These are phyloP conservation scores for Piloderma croceum DNA, from an alignment of 768 basidiomycete genomes.

Conservation along the genomic window DNA sequence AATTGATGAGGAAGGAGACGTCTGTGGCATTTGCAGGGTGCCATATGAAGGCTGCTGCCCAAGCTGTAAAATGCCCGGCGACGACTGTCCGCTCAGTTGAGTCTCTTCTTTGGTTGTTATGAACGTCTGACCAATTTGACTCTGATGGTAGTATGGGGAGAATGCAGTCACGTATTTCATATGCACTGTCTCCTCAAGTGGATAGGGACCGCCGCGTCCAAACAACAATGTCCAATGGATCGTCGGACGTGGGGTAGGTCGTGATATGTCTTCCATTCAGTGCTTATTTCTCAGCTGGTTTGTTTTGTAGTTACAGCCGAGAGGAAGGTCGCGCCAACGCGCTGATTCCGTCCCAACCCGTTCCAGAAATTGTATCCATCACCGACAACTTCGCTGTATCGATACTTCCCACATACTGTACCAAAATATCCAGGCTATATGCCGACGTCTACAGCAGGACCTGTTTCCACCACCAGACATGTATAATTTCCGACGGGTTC, in stretches of 20 bases:
- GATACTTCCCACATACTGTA: too few relatives aligned
- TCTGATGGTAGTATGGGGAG: slow-evolving; percentile 91
- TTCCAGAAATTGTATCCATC: too few relatives aligned
- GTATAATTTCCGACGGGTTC: too few relatives aligned
- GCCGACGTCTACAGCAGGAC: too few relatives aligned
- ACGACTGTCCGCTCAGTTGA: slow-evolving; percentile 85
- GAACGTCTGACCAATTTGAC: not conserved
- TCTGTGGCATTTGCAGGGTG: slow-evolving; percentile 86
- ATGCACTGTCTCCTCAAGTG: slow-evolving; percentile 98
- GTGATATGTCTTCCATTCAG: too few relatives aligned
- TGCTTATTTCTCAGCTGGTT: too few relatives aligned
- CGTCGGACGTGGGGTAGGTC: slow-evolving; percentile 89
- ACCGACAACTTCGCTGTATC: too few relatives aligned
- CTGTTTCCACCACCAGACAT: too few relatives aligned
- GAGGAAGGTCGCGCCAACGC: too few relatives aligned
- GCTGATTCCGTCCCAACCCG: too few relatives aligned
- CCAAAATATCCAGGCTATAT: too few relatives aligned
- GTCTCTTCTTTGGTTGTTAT: slow-evolving; percentile 4
- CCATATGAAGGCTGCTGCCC: slow-evolving; percentile 95
- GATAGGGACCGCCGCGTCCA: slow-evolving; percentile 84
- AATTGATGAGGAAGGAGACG: slow-evolving; percentile 49
- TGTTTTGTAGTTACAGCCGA: too few relatives aligned
- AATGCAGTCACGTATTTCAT: slow-evolving; percentile 96
- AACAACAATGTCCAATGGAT: slow-evolving; percentile 99
- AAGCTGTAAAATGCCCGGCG: slow-evolving; percentile 92